Base-by-base conservation (phyloP, 2,329 filamentous ascomycete genomes). In the Nannizziopsis barbatae region DNA sequence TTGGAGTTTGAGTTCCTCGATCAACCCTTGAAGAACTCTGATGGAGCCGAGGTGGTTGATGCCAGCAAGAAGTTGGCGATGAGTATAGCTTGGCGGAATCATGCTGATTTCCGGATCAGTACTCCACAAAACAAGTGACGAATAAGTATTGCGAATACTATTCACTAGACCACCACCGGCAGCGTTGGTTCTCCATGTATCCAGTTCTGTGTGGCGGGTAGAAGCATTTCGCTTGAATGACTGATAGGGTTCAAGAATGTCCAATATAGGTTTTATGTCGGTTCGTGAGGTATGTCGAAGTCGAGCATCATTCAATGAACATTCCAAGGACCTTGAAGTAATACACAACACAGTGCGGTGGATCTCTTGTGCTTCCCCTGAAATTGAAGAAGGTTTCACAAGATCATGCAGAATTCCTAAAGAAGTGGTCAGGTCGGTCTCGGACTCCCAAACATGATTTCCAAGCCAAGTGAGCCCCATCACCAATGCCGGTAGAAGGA, bases 401-500 rank as follows among this genome's bases (percentile, higher is more conserved):
- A 81, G 64, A 45, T 76, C 75, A 42, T 73, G 67, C 5, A 81
- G 69, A 12, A 79, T 70, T 53, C 73, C 73, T 45, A 80, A 60
- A 1, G 76, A 61, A 3, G 76, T 71, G 15, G 75, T 70, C 1
- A 72, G 65, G 45, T 79, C 71, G 47, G 55, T 63, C 44, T 68
- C 64, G 1, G 61, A 65, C 53, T 75, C 71, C 64, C 74, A 74
- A 36, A 77, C 73, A 56, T 77, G 71, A 39, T 74, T 71, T 3
- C 73, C 70, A 46, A 81, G 70, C 78, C 79, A 83, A 14, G 65
- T 72, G 27, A 82, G 60, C 2, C 76, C 76, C 33, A 76, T 71
- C 14, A 81, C 67, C 3, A 83, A 63, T 1, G 79, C 79, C 0
- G 79, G 79, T 3, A 82, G 63, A 10, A 83, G 65, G 56, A 81